Percentiles rank a stretch among this genome's conserved stretches.
phyloP scores from a whole-genome alignment of 1,284 basidiomycete species.

The Ustilago loliicola region DNA sequence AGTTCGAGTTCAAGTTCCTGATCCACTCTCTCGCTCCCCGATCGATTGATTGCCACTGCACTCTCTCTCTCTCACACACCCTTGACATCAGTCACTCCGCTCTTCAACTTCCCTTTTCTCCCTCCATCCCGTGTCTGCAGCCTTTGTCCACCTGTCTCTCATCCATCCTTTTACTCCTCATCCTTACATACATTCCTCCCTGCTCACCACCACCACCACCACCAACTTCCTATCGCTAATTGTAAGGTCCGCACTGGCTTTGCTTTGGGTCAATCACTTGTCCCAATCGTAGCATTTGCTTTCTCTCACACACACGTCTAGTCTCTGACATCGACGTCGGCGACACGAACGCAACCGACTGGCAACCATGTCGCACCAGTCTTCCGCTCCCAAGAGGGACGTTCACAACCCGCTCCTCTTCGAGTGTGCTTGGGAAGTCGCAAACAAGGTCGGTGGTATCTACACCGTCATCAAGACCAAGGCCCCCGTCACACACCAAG shows the following conservation, averaged over 20 bases:
- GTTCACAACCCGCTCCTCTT: slow-evolving; percentile 66
- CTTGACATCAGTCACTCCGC: not conserved
- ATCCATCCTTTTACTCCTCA: not conserved
- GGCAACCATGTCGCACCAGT: slow-evolving; percentile 28
- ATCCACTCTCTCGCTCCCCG: not conserved
- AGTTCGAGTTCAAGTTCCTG: slow-evolving; percentile 4
- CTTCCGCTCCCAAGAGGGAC: slow-evolving; percentile 51
- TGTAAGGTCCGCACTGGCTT: not conserved
- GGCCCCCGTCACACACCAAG: slow-evolving; percentile 91
- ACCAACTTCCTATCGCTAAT: slow-evolving; percentile 5
- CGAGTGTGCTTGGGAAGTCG: slow-evolving; percentile 68
- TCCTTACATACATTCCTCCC: not conserved
- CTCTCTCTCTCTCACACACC: not conserved
- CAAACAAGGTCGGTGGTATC: slow-evolving; percentile 86
- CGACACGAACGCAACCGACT: too few species aligned
- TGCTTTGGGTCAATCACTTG: too few species aligned
- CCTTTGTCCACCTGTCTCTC: not conserved
- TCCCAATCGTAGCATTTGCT: too few species aligned
- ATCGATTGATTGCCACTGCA: not conserved
- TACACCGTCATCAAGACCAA: slow-evolving; percentile 99
- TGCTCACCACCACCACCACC: not conserved
- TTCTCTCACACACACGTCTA: not conserved
- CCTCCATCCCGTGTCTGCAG: not conserved
- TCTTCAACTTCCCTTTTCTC: not conserved
- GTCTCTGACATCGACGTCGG: not conserved